Evolutionary conservation across 768 basidiomycete genomes (phyloP).

Genomic region (Lentinula edodes): DNA sequence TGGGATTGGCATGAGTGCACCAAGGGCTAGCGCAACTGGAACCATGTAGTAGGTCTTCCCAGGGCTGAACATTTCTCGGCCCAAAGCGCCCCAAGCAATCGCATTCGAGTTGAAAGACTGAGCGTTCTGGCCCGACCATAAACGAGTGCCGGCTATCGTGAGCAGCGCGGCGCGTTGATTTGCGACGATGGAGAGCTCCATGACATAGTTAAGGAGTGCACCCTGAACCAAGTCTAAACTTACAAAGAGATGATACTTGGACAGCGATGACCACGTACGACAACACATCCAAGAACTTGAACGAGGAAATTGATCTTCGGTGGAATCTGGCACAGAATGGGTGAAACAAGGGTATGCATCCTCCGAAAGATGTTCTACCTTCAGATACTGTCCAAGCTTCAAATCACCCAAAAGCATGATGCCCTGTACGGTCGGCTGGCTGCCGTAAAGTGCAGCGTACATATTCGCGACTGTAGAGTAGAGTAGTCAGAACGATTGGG

Average conservation of each 20-base stretch:
- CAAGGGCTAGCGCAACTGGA: constrained; percentile 21
- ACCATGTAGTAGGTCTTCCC: constrained; percentile 19
- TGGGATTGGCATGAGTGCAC: constrained; percentile 26
- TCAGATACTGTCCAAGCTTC: constrained; percentile 31
- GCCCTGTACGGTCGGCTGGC: constrained; percentile 30
- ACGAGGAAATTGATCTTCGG: constrained; percentile 42
- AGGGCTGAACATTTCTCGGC: constrained; percentile 23
- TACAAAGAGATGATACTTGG: background rate
- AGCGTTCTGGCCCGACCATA: constrained; percentile 25
- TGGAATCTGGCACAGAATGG: constrained; percentile 23
- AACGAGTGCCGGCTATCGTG: constrained; percentile 24
- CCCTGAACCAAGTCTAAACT: background rate
- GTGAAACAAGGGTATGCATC: background rate
- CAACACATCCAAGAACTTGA: constrained; percentile 34
- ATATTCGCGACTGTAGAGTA: constrained; percentile 32
- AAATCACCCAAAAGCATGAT: constrained; percentile 35
- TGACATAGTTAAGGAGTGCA: constrained; percentile 3
- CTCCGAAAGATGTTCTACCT: constrained; percentile 10
- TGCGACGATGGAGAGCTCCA: background rate
- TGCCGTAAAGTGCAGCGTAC: constrained; percentile 20
- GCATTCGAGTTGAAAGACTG: constrained; percentile 26
- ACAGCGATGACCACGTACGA: constrained; percentile 6
- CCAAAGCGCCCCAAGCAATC: constrained; percentile 25
- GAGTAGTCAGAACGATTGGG: background rate
- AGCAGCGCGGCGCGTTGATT: constrained; percentile 3